Evolutionary conservation across 2,329 filamentous ascomycete genomes (phyloP).

Genomic region (Sordariomycetes sp.): DNA sequence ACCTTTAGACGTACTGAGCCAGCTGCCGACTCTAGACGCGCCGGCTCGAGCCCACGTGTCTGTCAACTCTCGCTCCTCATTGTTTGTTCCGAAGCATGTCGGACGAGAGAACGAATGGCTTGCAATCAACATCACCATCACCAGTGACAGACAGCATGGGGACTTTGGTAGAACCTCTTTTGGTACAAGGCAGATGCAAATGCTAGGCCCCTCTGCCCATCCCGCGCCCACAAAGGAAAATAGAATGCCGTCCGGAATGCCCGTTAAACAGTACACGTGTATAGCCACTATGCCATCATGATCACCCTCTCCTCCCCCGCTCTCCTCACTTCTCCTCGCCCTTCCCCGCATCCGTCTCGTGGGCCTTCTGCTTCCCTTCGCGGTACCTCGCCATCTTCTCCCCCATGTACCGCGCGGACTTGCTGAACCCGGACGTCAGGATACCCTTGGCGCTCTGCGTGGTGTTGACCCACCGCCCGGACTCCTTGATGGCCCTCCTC

Average conservation of each 20-base stretch:
- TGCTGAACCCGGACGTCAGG: constrained; percentile 63
- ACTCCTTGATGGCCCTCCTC: constrained; percentile 68
- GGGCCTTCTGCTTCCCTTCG: constrained; percentile 24
- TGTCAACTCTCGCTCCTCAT: too few species aligned
- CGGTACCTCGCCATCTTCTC: constrained; percentile 69
- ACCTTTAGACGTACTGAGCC: too few species aligned
- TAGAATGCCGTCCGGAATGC: neutral
- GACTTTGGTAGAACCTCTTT: neutral
- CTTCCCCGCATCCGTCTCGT: neutral
- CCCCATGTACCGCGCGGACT: constrained; percentile 63
- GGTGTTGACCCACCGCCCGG: constrained; percentile 85
- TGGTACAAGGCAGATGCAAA: neutral
- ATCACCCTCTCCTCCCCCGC: neutral
- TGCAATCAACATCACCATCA: too few species aligned
- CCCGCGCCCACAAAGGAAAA: neutral
- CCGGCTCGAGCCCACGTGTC: too few species aligned
- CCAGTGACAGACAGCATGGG: too few species aligned
- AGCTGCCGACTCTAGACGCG: too few species aligned
- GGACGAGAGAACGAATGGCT: too few species aligned
- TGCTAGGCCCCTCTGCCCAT: neutral
- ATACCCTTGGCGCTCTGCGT: constrained; percentile 78
- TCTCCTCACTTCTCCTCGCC: neutral
- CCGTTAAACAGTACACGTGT: neutral
- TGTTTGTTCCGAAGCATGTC: too few species aligned
- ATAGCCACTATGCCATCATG: neutral